Conservation (phyloP, 768 basidiomycete species). For the Agaricus blazei region DNA sequence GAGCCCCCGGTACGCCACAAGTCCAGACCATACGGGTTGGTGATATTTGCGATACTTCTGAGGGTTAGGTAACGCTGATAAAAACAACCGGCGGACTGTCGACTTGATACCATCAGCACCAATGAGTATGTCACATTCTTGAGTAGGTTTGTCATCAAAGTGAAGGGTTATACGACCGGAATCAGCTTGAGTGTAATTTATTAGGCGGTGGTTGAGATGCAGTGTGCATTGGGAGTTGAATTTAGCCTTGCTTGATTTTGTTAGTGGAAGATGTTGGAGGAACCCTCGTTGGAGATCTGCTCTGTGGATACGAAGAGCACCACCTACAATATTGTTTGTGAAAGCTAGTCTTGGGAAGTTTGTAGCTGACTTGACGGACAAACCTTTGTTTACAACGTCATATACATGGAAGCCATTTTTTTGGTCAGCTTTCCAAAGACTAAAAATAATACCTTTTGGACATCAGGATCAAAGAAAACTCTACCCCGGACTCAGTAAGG, state of each 20-base stretch:
- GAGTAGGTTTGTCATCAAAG: constrained; percentile 32
- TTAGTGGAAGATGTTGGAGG: constrained; percentile 27
- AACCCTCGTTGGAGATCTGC: constrained; percentile 39
- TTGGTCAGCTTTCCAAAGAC: constrained; percentile 29
- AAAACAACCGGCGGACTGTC: constrained; percentile 16
- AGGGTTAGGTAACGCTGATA: constrained; percentile 8
- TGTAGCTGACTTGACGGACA: not conserved
- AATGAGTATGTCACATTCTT: constrained; percentile 34
- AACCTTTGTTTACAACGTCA: constrained; percentile 21
- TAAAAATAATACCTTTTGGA: constrained; percentile 1
- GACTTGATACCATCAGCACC: constrained; percentile 42
- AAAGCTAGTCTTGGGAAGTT: not conserved
- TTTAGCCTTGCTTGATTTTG: not conserved
- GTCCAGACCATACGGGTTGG: constrained; percentile 35
- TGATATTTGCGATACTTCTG: not conserved
- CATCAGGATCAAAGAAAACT: too few relatives aligned
- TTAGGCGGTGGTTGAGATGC: constrained; percentile 36
- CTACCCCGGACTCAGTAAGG: too few relatives aligned
- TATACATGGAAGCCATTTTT: constrained; percentile 20
- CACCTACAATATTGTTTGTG: constrained; percentile 14
- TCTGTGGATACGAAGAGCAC: constrained; percentile 28
- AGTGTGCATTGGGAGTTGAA: constrained; percentile 11
- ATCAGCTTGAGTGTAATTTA: constrained; percentile 21
- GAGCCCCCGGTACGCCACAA: constrained; percentile 31
- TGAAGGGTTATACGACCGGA: constrained; percentile 24